Evolutionary conservation across 2,329 filamentous ascomycete species (phyloP).

Genomic region (Aspergillus puulaauensis): DNA sequence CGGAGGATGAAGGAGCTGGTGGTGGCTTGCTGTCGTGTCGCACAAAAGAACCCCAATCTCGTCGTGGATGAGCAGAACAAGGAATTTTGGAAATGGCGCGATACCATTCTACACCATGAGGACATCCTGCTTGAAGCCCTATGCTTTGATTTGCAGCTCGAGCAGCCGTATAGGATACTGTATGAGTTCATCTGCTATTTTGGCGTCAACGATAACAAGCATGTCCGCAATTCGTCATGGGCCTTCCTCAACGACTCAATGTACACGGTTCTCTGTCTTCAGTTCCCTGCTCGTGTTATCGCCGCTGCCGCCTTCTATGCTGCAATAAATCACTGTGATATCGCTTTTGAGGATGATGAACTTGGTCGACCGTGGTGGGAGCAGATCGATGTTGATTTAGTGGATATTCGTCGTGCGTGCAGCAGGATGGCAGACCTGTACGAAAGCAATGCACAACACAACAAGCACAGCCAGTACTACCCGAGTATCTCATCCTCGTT

Average conservation of each 20-base stretch:
- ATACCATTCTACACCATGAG: constrained; percentile 89
- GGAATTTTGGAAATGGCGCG: constrained; percentile 97
- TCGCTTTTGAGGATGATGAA: constrained; percentile 72
- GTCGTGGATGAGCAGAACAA: constrained; percentile 95
- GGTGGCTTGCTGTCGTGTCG: constrained; percentile 87
- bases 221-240: constrained; percentile 83
- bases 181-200: constrained; percentile 77
- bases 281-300: constrained; percentile 76
- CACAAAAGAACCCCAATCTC: constrained; percentile 88
- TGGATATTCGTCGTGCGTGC: constrained; percentile 70
- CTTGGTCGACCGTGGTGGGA: constrained; percentile 86
- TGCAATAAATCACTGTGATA: constrained; percentile 70
- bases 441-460: constrained; percentile 44
- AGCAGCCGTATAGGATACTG: constrained; percentile 81
- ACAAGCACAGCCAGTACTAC: constrained; percentile 46
- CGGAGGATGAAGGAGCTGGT: constrained; percentile 95
- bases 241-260: constrained; percentile 90
- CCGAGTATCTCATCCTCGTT: constrained; percentile 34
- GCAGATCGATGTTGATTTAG: constrained; percentile 68
- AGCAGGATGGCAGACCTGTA: constrained; percentile 67
- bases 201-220: constrained; percentile 74
- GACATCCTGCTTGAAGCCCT: constrained; percentile 87
- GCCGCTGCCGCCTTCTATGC: constrained; percentile 86
- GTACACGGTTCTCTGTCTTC: constrained; percentile 78
- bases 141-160: constrained; percentile 90